Conservation (phyloP, 148 eudicot genomes). For the Vaccinium corymbosum region DNA sequence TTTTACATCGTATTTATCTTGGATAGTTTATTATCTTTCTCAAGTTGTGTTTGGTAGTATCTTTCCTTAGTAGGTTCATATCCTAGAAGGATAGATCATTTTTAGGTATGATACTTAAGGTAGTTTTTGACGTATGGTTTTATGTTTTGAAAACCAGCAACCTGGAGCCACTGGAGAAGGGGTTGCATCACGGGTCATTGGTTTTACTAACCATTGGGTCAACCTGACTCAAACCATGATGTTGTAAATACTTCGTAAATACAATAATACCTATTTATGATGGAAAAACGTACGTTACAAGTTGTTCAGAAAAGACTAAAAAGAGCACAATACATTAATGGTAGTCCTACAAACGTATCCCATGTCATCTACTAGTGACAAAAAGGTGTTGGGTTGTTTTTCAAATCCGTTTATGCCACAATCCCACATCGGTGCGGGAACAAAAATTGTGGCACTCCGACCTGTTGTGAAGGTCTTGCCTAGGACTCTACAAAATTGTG, state of each 20-base stretch:
- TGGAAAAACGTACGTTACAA: not conserved
- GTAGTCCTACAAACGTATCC: not conserved
- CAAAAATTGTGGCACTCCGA: not conserved
- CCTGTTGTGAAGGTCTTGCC: not conserved
- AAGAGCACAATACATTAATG: not conserved
- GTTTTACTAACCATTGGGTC: not conserved
- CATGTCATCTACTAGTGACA: not conserved
- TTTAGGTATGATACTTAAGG: not conserved
- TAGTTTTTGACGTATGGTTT: not conserved
- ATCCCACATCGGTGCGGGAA: not conserved
- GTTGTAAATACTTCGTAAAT: not conserved
- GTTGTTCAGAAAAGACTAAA: not conserved
- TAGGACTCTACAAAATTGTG: not conserved
- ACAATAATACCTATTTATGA: not conserved
- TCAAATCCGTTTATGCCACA: not conserved
- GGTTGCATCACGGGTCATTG: not conserved
- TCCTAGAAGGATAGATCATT: not conserved
- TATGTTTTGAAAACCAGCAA: not conserved
- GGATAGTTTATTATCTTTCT: conserved; percentile 1
- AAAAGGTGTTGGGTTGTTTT: not conserved
- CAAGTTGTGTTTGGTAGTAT: not conserved
- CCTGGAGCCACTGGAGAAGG: not conserved
- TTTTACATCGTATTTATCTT: not conserved
- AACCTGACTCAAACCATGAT: not conserved
- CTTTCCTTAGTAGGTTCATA: conserved; percentile 4